Evolutionary conservation across 2,329 filamentous ascomycete species (phyloP), one percentile per base, ranked within the genome.

Genomic region (Plenodomus lindquistii): DNA sequence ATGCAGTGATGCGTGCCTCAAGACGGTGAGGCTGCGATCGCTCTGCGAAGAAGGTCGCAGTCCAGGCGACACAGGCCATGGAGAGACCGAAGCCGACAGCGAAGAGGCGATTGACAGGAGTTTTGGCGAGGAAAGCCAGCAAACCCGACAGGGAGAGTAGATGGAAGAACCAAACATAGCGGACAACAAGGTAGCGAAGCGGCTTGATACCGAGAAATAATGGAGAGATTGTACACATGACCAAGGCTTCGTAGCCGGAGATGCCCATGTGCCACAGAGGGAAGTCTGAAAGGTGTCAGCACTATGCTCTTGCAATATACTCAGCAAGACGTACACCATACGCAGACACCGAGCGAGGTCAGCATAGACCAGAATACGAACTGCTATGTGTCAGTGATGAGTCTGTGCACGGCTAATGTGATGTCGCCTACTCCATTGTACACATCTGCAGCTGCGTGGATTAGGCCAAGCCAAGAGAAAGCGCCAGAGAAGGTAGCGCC

Each of bases 191-290:
- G 34, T 81, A 82, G 50, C 91, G 87, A 16, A 97, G 51, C 1
- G 85, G 78, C 39, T 80, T 81, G 54, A 91, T 86, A 18, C 81
- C 85, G 37, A 99, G 84, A 17, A 97, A 72, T 34, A 92, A 79
- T 0, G 94, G 94, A 4, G 92, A 89, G 42, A 93, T 73, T 3
- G 90, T 93, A 41, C 82, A 84, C 85, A 97, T 87, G 65, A 99
- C 86, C 58, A 96, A 80, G 37, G 86, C 87, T 75, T 99, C 94
- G 68, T 94, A 99, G 54, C 94, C 94, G 3, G 93, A 97, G 52
- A 99, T 95, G 21, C 94, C 94, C 94, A 99, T 99, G 71, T 97
- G 85, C 94, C 94, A 99, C 10, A 99, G 83, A 13, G 94, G 94
- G 71, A 99, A 99, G 73, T 95, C 88, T 91, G 54, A 2, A 18